Evolutionary conservation across 345 rosid species (phyloP).

Genomic region (Eucalyptus pauciflora): DNA sequence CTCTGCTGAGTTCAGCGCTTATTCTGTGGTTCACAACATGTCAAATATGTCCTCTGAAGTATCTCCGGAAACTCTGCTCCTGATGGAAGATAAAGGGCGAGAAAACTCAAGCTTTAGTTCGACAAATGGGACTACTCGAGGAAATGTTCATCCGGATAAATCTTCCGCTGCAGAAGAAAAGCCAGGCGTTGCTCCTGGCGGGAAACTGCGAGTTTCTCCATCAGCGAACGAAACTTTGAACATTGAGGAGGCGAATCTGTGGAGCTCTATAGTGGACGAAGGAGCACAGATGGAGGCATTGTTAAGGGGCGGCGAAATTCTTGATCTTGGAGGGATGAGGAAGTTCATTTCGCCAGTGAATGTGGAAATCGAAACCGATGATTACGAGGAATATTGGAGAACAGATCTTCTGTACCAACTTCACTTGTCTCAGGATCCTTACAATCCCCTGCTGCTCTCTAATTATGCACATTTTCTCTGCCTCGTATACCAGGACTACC

Average conservation of each 20-base stretch:
- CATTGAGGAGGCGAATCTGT: conserved; percentile 24
- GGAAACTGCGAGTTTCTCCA: not conserved
- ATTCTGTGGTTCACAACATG: conserved; percentile 32
- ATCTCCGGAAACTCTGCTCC: not conserved
- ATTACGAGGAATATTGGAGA: conserved; percentile 24
- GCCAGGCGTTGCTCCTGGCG: not conserved
- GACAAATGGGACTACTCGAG: not conserved
- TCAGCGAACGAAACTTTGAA: not conserved
- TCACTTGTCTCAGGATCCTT: conserved; percentile 47
- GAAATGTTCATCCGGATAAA: not conserved
- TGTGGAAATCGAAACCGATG: conserved; percentile 32
- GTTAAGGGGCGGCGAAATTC: conserved; percentile 1
- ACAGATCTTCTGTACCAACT: conserved; percentile 51
- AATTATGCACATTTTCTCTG: conserved; percentile 73
- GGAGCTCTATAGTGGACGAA: conserved; percentile 44
- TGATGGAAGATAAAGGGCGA: not conserved
- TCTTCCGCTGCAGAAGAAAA: not conserved
- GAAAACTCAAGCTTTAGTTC: not conserved
- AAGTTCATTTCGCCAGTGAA: conserved; percentile 21
- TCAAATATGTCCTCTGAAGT: not conserved
- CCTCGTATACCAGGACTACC: conserved; percentile 37
- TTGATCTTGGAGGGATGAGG: conserved; percentile 20
- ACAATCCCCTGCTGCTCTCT: conserved; percentile 36
- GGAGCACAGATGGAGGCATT: conserved; percentile 23
- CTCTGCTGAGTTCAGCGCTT: conserved; percentile 50